These are phyloP conservation scores for Suhomyces sp. DNA, from an alignment of 805 yeast genomes.

Conservation along the genomic window DNA sequence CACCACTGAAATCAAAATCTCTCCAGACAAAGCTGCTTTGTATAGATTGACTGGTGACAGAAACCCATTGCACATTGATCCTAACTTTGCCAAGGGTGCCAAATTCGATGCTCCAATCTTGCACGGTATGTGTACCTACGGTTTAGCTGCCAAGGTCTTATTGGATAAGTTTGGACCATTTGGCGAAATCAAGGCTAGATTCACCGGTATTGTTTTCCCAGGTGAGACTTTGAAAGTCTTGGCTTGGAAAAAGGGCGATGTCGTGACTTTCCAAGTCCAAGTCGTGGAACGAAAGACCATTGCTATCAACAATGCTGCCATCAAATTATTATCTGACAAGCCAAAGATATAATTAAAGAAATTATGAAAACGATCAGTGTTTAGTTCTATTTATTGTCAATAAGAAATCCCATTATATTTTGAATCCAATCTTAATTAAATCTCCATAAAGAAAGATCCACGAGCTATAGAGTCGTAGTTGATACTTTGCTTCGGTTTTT, in stretches of 20 bases:
- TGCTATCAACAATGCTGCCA: conserved; percentile 86
- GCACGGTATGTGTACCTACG: conserved; percentile 89
- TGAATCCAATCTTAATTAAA: too few relatives aligned
- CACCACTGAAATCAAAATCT: conserved; percentile 54
- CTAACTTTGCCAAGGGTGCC: conserved; percentile 82
- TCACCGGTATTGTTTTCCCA: conserved; percentile 88
- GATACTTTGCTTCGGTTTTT: too few relatives aligned
- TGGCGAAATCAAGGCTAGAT: conserved; percentile 84
- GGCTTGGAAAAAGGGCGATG: conserved; percentile 81
- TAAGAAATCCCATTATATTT: too few relatives aligned
- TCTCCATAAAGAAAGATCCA: too few relatives aligned
- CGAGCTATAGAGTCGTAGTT: too few relatives aligned
- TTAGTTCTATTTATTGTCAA: conserved; percentile 4
- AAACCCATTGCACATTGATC: conserved; percentile 95
- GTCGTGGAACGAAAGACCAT: conserved; percentile 72
- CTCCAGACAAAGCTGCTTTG: conserved; percentile 76
- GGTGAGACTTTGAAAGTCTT: conserved; percentile 80
- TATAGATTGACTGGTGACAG: conserved; percentile 92
- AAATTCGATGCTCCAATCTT: conserved; percentile 83
- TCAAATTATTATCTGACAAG: conserved; percentile 49
- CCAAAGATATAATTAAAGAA: conserved; percentile 31
- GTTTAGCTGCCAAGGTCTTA: conserved; percentile 73
- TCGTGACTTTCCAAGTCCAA: conserved; percentile 75
- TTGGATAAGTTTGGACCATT: conserved; percentile 78
- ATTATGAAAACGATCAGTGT: conserved; percentile 2